Evolutionary conservation across 192 early-diverging fungal species (phyloP).

Genomic region (Coemansia sp.): DNA sequence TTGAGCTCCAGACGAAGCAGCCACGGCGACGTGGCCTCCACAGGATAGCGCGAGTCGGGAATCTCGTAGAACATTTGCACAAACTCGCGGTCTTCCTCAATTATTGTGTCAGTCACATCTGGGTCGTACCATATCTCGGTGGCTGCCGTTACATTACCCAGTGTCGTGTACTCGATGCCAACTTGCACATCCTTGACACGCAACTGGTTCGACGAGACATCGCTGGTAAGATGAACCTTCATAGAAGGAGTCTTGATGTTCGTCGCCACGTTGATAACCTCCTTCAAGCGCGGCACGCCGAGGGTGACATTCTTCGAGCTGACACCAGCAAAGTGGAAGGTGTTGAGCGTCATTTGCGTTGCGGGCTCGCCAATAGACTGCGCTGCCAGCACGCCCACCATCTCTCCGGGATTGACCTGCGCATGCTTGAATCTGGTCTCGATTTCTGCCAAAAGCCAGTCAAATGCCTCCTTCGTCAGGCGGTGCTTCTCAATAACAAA

Average conservation of each 20-base stretch:
- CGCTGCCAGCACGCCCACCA: slow-evolving; percentile 97
- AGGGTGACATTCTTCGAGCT: slow-evolving; percentile 95
- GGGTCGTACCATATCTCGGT: slow-evolving; percentile 99
- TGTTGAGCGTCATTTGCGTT: slow-evolving; percentile 99
- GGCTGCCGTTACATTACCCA: slow-evolving; percentile 77
- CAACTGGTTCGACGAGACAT: slow-evolving; percentile 73
- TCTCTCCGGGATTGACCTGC: slow-evolving; percentile 93
- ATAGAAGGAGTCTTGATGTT: slow-evolving; percentile 94
- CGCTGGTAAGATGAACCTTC: slow-evolving; percentile 71
- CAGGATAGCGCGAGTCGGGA: slow-evolving; percentile 73
- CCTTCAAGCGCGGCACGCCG: slow-evolving; percentile 98
- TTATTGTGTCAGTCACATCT: slow-evolving; percentile 75
- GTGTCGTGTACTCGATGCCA: slow-evolving; percentile 88
- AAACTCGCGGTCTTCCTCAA: slow-evolving; percentile 88
- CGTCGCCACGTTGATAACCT: slow-evolving; percentile 98
- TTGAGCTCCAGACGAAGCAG: slow-evolving; percentile 76
- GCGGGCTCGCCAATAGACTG: slow-evolving; percentile 99
- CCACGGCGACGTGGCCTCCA: slow-evolving; percentile 71
- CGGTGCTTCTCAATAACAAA: slow-evolving; percentile 91
- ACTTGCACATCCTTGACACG: slow-evolving; percentile 88
- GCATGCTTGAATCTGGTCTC: slow-evolving; percentile 88
- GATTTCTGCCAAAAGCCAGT: slow-evolving; percentile 95
- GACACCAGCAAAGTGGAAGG: slow-evolving; percentile 99
- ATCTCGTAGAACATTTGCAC: slow-evolving; percentile 82
- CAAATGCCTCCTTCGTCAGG: slow-evolving; percentile 83